Percentiles rank a stretch among this genome's conserved stretches.
phyloP scores from a whole-genome alignment of 768 basidiomycete genomes.

The Podaxis carcinomalis region DNA sequence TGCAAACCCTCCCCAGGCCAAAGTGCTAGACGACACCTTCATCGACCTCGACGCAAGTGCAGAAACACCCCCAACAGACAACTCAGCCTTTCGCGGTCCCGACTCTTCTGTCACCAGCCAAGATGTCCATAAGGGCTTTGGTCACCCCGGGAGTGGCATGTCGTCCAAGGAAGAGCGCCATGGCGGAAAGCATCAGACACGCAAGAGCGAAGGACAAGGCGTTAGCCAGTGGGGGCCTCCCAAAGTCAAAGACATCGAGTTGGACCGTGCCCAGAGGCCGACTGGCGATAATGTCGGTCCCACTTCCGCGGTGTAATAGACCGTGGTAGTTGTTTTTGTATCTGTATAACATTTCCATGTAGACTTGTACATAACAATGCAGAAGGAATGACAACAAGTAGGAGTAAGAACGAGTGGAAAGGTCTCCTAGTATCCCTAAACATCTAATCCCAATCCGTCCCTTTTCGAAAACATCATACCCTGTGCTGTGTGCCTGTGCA shows the following conservation, averaged over 20 bases:
- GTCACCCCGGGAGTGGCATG: conserved; percentile 12
- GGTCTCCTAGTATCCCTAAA: neutral
- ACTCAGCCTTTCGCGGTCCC: conserved; percentile 5
- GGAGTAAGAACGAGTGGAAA: neutral
- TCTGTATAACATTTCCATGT: neutral
- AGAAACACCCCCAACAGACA: neutral
- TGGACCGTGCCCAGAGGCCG: conserved; percentile 1
- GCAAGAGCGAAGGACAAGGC: conserved; percentile 5
- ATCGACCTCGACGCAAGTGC: conserved; percentile 6
- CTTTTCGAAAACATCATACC: neutral
- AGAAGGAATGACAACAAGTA: neutral
- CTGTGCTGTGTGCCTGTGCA: neutral
- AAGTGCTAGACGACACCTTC: neutral
- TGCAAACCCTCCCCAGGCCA: neutral
- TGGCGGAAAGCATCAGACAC: neutral
- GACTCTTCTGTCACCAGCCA: conserved; percentile 8
- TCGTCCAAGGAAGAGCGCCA: conserved; percentile 3
- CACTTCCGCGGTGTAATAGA: conserved; percentile 4
- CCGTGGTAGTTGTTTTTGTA: neutral
- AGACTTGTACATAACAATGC: neutral
- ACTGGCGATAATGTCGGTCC: neutral
- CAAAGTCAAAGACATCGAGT: neutral
- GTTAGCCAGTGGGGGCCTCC: conserved; percentile 8
- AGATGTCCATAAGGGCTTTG: conserved; percentile 7
- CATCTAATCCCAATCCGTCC: neutral